Percentiles rank a stretch among this genome's conserved stretches.
Evolutionary conservation across 306 rosid genomes (phyloP).

Genomic region (Castanea sativa): DNA sequence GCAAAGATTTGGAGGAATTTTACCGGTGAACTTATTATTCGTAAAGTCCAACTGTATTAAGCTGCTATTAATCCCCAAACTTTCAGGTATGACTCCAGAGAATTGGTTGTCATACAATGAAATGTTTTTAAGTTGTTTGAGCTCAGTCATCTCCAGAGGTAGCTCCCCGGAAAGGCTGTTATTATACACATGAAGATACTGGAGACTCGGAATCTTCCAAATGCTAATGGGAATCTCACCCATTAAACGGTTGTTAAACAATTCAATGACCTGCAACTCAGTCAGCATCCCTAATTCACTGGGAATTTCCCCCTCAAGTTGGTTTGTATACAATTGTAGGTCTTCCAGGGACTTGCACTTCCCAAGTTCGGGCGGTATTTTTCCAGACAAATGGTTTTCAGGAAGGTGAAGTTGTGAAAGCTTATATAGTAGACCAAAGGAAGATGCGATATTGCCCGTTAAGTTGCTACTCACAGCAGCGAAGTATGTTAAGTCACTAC

Average conservation of each 20-base stretch:
- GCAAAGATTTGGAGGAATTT: conserved; percentile 77
- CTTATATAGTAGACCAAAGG: conserved; percentile 48
- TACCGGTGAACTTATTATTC: conserved; percentile 59
- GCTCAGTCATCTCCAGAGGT: conserved; percentile 65
- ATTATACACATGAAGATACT: conserved; percentile 51
- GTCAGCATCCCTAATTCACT: conserved; percentile 60
- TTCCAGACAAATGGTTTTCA: conserved; percentile 54
- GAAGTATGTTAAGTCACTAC: conserved; percentile 39
- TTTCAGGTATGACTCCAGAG: conserved; percentile 73
- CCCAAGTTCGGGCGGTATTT: conserved; percentile 68
- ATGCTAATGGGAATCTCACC: conserved; percentile 79
- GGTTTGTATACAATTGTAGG: conserved; percentile 53
- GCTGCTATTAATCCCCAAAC: conserved; percentile 70
- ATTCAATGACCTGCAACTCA: conserved; percentile 42
- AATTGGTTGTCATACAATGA: conserved; percentile 64
- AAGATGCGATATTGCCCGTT: conserved; percentile 64
- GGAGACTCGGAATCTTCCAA: conserved; percentile 78
- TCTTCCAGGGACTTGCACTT: conserved; percentile 52
- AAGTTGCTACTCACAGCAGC: conserved; percentile 37
- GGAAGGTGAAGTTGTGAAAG: conserved; percentile 47
- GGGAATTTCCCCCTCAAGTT: conserved; percentile 71
- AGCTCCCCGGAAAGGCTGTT: conserved; percentile 72
- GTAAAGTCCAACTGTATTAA: conserved; percentile 56
- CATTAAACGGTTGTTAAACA: conserved; percentile 48
- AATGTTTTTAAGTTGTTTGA: conserved; percentile 58